Percentiles rank a stretch among this genome's conserved stretches.
These are phyloP conservation scores for Capsella rubella DNA, from an alignment of 441 rosid species.

Conservation along the genomic window DNA sequence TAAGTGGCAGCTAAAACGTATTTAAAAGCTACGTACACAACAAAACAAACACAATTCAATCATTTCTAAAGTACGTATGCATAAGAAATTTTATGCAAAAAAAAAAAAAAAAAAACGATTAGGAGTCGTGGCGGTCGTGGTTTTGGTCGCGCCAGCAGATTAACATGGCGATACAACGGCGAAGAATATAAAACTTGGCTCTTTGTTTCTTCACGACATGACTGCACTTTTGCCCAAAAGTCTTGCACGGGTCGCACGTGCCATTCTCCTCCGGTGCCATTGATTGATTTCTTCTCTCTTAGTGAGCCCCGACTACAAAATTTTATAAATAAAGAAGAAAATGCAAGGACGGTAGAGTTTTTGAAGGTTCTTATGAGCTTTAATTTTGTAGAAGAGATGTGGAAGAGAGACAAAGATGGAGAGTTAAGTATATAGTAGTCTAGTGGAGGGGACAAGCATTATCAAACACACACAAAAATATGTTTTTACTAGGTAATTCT, in stretches of 20 bases:
- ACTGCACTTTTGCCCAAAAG: conserved; percentile 83
- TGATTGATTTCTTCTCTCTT: conserved; percentile 22
- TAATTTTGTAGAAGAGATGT: conserved; percentile 10
- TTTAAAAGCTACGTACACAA: background rate
- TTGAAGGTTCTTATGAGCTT: conserved; percentile 27
- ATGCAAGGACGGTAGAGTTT: conserved; percentile 13
- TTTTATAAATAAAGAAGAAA: background rate
- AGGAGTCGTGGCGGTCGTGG: conserved; percentile 49
- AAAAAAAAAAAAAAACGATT: background rate
- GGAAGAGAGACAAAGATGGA: conserved; percentile 25
- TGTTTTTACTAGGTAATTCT: conserved; percentile 32
- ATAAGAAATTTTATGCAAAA: background rate
- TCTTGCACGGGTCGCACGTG: conserved; percentile 66
- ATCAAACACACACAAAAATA: conserved; percentile 18
- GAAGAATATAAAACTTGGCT: conserved; percentile 83
- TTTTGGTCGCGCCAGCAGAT: conserved; percentile 64
- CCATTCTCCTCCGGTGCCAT: conserved; percentile 35
- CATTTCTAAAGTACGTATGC: background rate
- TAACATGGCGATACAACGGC: conserved; percentile 90
- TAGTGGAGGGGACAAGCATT: conserved; percentile 28
- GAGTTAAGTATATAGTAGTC: conserved; percentile 33
- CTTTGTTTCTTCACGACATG: conserved; percentile 85
- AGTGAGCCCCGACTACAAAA: conserved; percentile 19
- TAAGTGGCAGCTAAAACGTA: background rate
- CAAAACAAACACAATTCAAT: background rate